These are phyloP conservation scores for Chrysoporthe cubensis DNA, from an alignment of 2,329 filamentous ascomycete species.

Conservation along the genomic window DNA sequence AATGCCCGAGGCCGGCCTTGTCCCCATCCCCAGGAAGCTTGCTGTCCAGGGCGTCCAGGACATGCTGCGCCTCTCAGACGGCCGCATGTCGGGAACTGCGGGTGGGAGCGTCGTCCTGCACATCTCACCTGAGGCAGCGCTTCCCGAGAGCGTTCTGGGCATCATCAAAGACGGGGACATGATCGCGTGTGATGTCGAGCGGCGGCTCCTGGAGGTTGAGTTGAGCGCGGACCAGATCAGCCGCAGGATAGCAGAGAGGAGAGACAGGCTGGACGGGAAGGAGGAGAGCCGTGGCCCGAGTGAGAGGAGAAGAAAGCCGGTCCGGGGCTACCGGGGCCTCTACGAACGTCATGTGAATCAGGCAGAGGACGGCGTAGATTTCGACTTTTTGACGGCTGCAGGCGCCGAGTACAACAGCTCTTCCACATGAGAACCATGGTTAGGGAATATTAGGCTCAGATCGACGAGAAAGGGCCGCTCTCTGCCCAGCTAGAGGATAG, in stretches of 20 bases:
- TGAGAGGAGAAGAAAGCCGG: slow-evolving; percentile 34
- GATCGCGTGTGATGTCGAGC: slow-evolving; percentile 77
- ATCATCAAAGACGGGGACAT: slow-evolving; percentile 76
- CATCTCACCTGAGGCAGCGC: slow-evolving; percentile 81
- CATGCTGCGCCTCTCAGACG: slow-evolving; percentile 84
- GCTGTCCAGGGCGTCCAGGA: slow-evolving; percentile 76
- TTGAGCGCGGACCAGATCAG: slow-evolving; percentile 72
- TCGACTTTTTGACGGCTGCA: slow-evolving; percentile 61
- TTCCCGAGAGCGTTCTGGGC: slow-evolving; percentile 76
- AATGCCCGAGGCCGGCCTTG: slow-evolving; percentile 81
- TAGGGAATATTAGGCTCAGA: neutral
- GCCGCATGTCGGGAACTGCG: slow-evolving; percentile 81
- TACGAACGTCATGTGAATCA: slow-evolving; percentile 65
- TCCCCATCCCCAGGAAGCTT: slow-evolving; percentile 73
- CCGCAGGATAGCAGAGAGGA: slow-evolving; percentile 62
- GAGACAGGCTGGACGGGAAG: slow-evolving; percentile 34
- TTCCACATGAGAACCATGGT: neutral
- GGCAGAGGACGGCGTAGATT: slow-evolving; percentile 62
- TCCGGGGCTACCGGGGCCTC: slow-evolving; percentile 61
- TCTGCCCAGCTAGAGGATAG: too few relatives aligned
- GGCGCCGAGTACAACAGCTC: slow-evolving; percentile 33
- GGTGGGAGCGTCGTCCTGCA: slow-evolving; percentile 92
- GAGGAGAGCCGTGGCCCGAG: slow-evolving; percentile 32
- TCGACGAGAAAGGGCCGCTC: too few relatives aligned
- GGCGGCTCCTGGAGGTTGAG: slow-evolving; percentile 61